Base-by-base conservation (phyloP, 2,329 filamentous ascomycete genomes). In the Colletotrichum sp. region DNA sequence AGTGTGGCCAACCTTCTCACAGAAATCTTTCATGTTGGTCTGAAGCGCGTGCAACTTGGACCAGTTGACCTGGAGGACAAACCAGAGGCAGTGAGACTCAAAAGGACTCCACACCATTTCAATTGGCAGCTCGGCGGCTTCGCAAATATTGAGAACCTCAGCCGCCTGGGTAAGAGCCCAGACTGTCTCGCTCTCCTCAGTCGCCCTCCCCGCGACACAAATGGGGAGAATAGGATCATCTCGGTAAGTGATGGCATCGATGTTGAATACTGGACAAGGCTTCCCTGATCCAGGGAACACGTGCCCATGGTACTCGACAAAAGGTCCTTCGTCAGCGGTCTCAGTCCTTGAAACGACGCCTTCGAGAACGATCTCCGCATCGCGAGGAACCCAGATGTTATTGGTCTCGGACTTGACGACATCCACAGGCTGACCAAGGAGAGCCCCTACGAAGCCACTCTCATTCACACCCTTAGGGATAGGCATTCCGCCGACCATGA, bases 21-120 rank as follows among this genome's bases (percentile, higher is more conserved):
- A 81, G 63, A 90, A 85, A 0, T 84, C 83, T 30, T 81, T 74
- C 0, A 84, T 68, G 2, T 80, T 89, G 18, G 87, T 88, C 61
- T 91, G 88, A 86, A 91, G 87, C 18, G 87, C 85, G 55, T 88
- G 88, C 13, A 93, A 85, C 79, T 89, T 89, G 7, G 85, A 84
- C 2, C 87, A 89, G 79, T 93, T 91, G 26, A 92, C 87, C 75
- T 91, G 87, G 79, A 93, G 78, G 0, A 82, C 86, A 1, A 84
- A 83, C 88, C 88, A 1, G 85, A 9, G 82, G 78, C 10, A 24
- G 21, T 81, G 79, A 21, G 89, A 85, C 71, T 88, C 84, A 3
- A 85, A 86, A 1, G 87, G 32, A 24, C 30, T 36, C 16, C 16
- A 16, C 13, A 65, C 14, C 16, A 26, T 28, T 14, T 58, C 9